A percentile compares a stretch with the other conserved stretches of the same genome.
These are phyloP conservation scores for Candida sphagnicola DNA, from an alignment of 805 yeast species.

Conservation along the genomic window DNA sequence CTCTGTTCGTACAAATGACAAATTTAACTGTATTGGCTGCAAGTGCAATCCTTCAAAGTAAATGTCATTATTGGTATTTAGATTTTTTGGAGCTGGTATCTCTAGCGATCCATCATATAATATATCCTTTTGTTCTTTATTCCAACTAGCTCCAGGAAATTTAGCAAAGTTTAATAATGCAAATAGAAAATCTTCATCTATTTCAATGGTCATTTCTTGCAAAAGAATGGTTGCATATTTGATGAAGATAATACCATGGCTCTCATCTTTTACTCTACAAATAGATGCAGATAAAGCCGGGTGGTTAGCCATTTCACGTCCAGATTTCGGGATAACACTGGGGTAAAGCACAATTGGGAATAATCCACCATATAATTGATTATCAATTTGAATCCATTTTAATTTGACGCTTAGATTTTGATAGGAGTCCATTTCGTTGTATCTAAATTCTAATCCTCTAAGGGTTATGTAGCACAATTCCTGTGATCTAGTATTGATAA, in stretches of 20 bases:
- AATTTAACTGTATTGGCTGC: slow-evolving; percentile 84
- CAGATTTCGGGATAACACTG: slow-evolving; percentile 79
- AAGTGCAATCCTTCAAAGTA: slow-evolving; percentile 90
- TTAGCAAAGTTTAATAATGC: slow-evolving; percentile 77
- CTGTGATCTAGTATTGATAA: slow-evolving; percentile 64
- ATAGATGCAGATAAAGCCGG: slow-evolving; percentile 88
- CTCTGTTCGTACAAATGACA: slow-evolving; percentile 90
- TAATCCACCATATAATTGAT: slow-evolving; percentile 82
- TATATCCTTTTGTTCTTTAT: slow-evolving; percentile 36
- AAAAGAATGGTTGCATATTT: slow-evolving; percentile 86
- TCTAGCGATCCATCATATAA: slow-evolving; percentile 61
- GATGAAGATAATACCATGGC: slow-evolving; percentile 85
- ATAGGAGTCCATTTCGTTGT: slow-evolving; percentile 78
- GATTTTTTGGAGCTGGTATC: slow-evolving; percentile 65
- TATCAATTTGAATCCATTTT: slow-evolving; percentile 95
- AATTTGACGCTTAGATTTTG: slow-evolving; percentile 76
- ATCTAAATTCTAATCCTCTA: slow-evolving; percentile 75
- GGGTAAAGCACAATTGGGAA: slow-evolving; percentile 91
- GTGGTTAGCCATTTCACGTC: slow-evolving; percentile 78
- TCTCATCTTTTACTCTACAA: slow-evolving; percentile 79
- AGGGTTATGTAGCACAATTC: slow-evolving; percentile 84
- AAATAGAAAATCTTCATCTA: slow-evolving; percentile 89
- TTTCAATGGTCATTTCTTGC: slow-evolving; percentile 88
- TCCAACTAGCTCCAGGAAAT: slow-evolving; percentile 82
- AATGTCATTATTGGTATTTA: slow-evolving; percentile 61